These are phyloP conservation scores for Cercophora sp. DNA, from an alignment of 495 filamentous ascomycete genomes.

Conservation along the genomic window DNA sequence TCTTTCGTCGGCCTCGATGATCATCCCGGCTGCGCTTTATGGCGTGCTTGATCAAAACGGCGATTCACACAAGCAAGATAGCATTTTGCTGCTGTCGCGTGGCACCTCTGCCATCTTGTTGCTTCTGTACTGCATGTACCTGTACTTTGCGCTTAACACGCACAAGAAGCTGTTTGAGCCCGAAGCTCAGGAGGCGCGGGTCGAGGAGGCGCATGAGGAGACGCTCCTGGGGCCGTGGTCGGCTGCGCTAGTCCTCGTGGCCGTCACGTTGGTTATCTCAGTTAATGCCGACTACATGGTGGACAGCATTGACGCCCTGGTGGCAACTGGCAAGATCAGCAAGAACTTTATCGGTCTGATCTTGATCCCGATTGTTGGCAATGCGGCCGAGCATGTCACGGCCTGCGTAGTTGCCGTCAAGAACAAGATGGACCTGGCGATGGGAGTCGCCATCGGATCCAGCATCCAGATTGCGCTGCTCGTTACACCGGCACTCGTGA, in stretches of 20 bases:
- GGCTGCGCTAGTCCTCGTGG: slow-evolving; percentile 67
- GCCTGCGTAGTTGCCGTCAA: slow-evolving; percentile 88
- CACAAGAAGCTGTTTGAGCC: slow-evolving; percentile 79
- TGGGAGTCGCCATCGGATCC: slow-evolving; percentile 89
- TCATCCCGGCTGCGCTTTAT: slow-evolving; percentile 78
- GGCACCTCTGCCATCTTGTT: slow-evolving; percentile 89
- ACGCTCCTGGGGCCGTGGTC: slow-evolving; percentile 62
- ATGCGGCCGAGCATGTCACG: slow-evolving; percentile 95
- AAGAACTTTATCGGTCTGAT: slow-evolving; percentile 96
- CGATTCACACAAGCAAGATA: slow-evolving; percentile 45
- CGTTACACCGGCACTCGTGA: slow-evolving; percentile 85
- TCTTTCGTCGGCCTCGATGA: slow-evolving; percentile 82
- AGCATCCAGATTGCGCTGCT: slow-evolving; percentile 93
- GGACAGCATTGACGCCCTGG: slow-evolving; percentile 85
- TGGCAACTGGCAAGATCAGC: slow-evolving; percentile 77
- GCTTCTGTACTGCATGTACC: slow-evolving; percentile 82
- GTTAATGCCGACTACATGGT: slow-evolving; percentile 93
- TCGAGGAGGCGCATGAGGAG: slow-evolving; percentile 48
- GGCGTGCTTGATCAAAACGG: slow-evolving; percentile 38
- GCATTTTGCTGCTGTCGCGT: slow-evolving; percentile 80
- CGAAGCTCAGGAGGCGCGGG: slow-evolving; percentile 32
- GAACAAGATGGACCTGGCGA: slow-evolving; percentile 96
- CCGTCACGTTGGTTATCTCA: slow-evolving; percentile 79
- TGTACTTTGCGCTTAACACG: slow-evolving; percentile 83
- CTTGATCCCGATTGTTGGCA: slow-evolving; percentile 93